phyloP scores from a whole-genome alignment of 331 rosid genomes.

The Malus hybrid region DNA sequence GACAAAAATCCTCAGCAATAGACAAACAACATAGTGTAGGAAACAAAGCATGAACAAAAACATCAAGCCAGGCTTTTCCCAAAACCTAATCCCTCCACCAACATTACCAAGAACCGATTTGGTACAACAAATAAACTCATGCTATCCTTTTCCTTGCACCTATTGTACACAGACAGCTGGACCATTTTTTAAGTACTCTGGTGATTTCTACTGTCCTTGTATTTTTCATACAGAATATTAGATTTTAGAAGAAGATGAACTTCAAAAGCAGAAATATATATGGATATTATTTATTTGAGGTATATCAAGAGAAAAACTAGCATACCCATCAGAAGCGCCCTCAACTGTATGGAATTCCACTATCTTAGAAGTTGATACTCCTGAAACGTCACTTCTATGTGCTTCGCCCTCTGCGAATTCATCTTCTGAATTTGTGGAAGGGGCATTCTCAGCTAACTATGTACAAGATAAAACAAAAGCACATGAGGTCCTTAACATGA shows the following conservation, averaged over 20 bases:
- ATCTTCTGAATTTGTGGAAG: constrained; percentile 29
- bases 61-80: not conserved
- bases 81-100: not conserved
- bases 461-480: constrained; percentile 7
- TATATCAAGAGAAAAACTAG: constrained; percentile 2
- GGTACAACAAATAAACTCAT: not conserved
- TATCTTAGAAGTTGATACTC: constrained; percentile 6
- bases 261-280: not conserved
- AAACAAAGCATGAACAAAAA: not conserved
- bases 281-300: not conserved
- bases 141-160: not conserved
- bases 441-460: constrained; percentile 29
- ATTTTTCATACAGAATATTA: not conserved
- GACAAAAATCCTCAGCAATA: not conserved
- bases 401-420: not conserved
- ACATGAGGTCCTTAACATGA: not conserved
- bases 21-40: not conserved
- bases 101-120: not conserved
- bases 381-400: constrained; percentile 22
- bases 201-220: not conserved
- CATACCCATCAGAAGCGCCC: constrained; percentile 30
- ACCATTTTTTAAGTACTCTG: not conserved
- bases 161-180: not conserved
- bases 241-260: not conserved
- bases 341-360: constrained; percentile 27